Percentiles rank a stretch among this genome's conserved stretches.
Conservation (phyloP, 768 basidiomycete genomes). For the Auricularia heimuer region DNA sequence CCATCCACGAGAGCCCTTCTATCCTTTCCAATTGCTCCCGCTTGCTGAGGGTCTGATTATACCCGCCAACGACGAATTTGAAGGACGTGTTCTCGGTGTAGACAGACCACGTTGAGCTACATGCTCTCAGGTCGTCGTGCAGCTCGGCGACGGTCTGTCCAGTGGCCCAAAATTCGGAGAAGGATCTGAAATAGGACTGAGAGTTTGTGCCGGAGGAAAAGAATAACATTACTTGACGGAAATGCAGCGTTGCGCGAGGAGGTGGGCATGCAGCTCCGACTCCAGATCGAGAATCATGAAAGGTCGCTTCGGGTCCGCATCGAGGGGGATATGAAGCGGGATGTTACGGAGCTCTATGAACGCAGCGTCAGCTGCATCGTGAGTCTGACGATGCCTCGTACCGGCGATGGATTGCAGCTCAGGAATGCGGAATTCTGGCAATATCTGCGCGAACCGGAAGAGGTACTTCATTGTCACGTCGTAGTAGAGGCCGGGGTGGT, state of each 20-base stretch:
- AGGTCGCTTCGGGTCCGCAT: conserved; percentile 48
- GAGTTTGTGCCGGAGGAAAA: too few relatives aligned
- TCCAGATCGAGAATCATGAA: conserved; percentile 67
- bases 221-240: conserved; percentile 54
- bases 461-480: too few relatives aligned
- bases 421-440: too few relatives aligned
- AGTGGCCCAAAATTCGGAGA: conserved; percentile 70
- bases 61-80: conserved; percentile 66
- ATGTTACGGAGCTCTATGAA: conserved; percentile 58
- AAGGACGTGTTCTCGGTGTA: conserved; percentile 63
- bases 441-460: too few relatives aligned
- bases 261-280: conserved; percentile 58
- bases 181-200: conserved; percentile 36
- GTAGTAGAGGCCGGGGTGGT: background rate
- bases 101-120: conserved; percentile 41
- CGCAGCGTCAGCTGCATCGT: background rate
- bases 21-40: conserved; percentile 55
- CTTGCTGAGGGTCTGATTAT: conserved; percentile 66
- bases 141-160: conserved; percentile 61
- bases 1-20: conserved; percentile 80
- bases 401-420: conserved; percentile 58
- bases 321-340: conserved; percentile 33
- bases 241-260: conserved; percentile 70
- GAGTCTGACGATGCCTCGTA: background rate
- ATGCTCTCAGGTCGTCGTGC: conserved; percentile 43